Percentiles rank a stretch among this genome's conserved stretches.
Evolutionary conservation across 2,329 filamentous ascomycete genomes (phyloP).

Genomic region (Beauveria australis): DNA sequence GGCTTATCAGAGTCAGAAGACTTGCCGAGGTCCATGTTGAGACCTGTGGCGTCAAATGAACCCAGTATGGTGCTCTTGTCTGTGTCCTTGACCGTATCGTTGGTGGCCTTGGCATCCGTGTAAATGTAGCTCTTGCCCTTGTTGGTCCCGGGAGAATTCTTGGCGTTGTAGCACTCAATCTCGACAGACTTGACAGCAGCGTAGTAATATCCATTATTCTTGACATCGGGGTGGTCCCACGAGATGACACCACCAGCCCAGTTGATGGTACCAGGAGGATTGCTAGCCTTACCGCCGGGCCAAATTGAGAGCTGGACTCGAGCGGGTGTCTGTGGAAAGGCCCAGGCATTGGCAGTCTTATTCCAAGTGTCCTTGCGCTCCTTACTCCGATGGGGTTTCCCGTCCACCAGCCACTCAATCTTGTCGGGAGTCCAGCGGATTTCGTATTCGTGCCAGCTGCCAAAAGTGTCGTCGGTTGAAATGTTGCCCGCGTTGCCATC

Average conservation of each 20-base stretch:
- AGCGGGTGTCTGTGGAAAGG: conserved; percentile 84
- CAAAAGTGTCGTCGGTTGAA: conserved; percentile 60
- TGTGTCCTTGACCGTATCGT: conserved; percentile 69
- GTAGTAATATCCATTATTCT: conserved; percentile 81
- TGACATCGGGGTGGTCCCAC: conserved; percentile 67
- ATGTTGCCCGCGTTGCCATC: conserved; percentile 71
- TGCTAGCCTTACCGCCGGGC: conserved; percentile 76
- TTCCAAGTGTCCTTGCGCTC: conserved; percentile 81
- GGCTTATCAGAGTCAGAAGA: conserved; percentile 17
- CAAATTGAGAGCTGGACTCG: conserved; percentile 92
- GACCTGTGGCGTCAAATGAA: conserved; percentile 73
- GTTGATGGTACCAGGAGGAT: conserved; percentile 73
- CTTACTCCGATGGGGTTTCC: conserved; percentile 64
- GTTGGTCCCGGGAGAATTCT: conserved; percentile 55
- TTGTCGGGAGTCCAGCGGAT: conserved; percentile 85
- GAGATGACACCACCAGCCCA: conserved; percentile 90
- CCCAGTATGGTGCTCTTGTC: conserved; percentile 68
- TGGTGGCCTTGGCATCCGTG: conserved; percentile 55
- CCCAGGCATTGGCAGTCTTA: conserved; percentile 67
- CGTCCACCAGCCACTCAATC: conserved; percentile 83
- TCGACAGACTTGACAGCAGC: conserved; percentile 67
- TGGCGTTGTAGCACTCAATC: conserved; percentile 76
- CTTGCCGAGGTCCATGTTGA: conserved; percentile 53
- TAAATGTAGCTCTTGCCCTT: conserved; percentile 69
- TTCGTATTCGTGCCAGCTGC: conserved; percentile 80